A percentile compares a stretch with the other conserved stretches of the same genome.
Conservation (phyloP, 306 rosid species). For the Corylus heterophylla region DNA sequence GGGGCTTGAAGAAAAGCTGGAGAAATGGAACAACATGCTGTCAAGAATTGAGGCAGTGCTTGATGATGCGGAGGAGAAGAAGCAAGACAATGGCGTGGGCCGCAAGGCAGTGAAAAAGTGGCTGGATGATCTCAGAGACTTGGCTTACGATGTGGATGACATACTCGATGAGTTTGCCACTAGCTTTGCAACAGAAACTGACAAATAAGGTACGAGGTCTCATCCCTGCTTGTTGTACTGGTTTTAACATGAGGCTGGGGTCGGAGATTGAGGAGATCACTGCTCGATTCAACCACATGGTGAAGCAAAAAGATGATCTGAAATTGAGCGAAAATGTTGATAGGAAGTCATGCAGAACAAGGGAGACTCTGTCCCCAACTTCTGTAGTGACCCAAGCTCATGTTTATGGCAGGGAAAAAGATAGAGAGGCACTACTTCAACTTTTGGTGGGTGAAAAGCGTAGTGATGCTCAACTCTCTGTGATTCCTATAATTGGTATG, state of each 20-base stretch:
- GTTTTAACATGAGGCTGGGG: background rate
- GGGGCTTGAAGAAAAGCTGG: background rate
- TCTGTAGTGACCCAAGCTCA: background rate
- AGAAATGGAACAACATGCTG: background rate
- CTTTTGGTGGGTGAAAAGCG: background rate
- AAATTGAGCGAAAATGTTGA: background rate
- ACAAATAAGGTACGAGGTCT: background rate
- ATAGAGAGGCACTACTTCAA: background rate
- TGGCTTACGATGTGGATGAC: slow-evolving; percentile 23
- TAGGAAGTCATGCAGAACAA: background rate
- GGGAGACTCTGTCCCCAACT: background rate
- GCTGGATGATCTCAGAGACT: slow-evolving; percentile 25
- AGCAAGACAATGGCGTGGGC: no score
- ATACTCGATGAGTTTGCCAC: slow-evolving; percentile 19
- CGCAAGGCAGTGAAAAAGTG: background rate
- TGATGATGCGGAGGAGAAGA: slow-evolving; percentile 4
- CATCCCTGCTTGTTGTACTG: background rate
- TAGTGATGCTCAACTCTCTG: background rate
- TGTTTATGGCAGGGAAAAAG: slow-evolving; percentile 25
- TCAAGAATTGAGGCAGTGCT: background rate
- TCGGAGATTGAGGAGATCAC: background rate
- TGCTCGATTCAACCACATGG: no score
- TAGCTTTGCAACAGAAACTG: background rate
- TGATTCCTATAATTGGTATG: slow-evolving; percentile 12
- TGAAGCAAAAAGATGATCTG: background rate